Evolutionary conservation across 2,329 filamentous ascomycete genomes (phyloP).

Genomic region (Magnaporthiopsis rhizophila): DNA sequence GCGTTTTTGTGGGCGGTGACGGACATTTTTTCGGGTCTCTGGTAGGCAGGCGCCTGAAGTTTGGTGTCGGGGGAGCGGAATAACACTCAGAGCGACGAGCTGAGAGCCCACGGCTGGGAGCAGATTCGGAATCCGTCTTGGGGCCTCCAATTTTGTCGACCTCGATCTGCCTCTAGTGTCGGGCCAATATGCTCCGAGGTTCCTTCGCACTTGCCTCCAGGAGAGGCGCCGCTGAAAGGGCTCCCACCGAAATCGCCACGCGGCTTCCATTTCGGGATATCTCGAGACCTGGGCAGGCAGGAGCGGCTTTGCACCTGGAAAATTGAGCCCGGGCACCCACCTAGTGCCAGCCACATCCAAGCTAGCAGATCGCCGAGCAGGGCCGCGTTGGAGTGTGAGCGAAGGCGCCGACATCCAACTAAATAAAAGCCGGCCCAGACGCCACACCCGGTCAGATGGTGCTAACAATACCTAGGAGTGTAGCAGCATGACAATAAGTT

Average conservation of each 20-base stretch:
- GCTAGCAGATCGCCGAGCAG: neutral
- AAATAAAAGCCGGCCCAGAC: neutral
- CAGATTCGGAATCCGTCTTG: neutral
- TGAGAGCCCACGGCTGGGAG: neutral
- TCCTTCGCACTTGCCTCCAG: neutral
- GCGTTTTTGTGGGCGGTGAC: neutral
- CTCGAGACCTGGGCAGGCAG: neutral
- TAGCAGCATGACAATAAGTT: neutral
- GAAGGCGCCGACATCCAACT: neutral
- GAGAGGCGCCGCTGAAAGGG: neutral
- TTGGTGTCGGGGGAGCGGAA: neutral
- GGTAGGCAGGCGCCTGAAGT: neutral
- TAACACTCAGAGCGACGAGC: neutral
- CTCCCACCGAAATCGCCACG: neutral
- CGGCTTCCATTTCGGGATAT: neutral
- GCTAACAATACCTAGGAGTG: neutral
- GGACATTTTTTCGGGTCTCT: neutral
- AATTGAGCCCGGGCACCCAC: neutral
- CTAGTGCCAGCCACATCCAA: neutral
- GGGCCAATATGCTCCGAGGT: neutral
- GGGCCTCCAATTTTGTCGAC: too few relatives aligned
- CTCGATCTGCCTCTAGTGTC: too few relatives aligned
- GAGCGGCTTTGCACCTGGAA: too few relatives aligned
- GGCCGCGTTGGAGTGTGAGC: neutral
- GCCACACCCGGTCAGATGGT: neutral